phyloP scores from a whole-genome alignment of 176 grass and related monocot genomes.

The Zea luxurians region DNA sequence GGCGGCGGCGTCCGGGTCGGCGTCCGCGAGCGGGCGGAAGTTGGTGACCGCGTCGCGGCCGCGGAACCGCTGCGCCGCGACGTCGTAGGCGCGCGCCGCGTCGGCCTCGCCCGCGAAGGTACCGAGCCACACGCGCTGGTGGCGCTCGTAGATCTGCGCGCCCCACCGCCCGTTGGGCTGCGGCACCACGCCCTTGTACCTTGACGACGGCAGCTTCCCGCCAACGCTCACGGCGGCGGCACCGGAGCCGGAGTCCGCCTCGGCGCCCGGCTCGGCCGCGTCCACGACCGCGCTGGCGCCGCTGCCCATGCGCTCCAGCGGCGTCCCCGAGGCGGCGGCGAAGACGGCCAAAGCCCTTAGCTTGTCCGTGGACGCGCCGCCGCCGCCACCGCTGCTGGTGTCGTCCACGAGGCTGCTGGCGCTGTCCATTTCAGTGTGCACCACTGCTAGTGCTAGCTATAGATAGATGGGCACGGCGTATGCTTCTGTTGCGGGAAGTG shows the following conservation, averaged over 20 bases:
- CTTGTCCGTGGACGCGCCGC: slow-evolving; percentile 43
- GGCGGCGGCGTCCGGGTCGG: slow-evolving; percentile 39
- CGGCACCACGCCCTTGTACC: slow-evolving; percentile 86
- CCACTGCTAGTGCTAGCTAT: not conserved
- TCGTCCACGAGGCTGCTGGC: slow-evolving; percentile 55
- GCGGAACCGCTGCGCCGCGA: slow-evolving; percentile 84
- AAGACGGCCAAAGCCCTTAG: slow-evolving; percentile 34
- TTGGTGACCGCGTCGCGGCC: slow-evolving; percentile 95
- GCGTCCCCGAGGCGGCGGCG: not conserved
- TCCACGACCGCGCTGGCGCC: slow-evolving; percentile 54
- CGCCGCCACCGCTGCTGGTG: slow-evolving; percentile 10
- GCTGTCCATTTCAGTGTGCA: slow-evolving; percentile 49
- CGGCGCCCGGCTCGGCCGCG: slow-evolving; percentile 45
- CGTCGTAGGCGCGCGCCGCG: slow-evolving; percentile 87
- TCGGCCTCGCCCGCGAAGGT: slow-evolving; percentile 68
- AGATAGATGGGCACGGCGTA: not conserved
- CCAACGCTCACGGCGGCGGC: not conserved
- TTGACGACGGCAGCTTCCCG: slow-evolving; percentile 65
- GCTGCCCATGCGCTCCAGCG: slow-evolving; percentile 54
- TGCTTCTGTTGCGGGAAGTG: slow-evolving; percentile 28
- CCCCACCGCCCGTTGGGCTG: slow-evolving; percentile 97
- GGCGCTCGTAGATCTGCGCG: slow-evolving; percentile 91
- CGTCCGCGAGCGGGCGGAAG: slow-evolving; percentile 66
- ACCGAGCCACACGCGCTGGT: slow-evolving; percentile 97
- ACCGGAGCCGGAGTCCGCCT: slow-evolving; percentile 35